Evolutionary conservation across 768 basidiomycete species (phyloP), one percentile per base, ranked within the genome.

Genomic region (Grammothele lineata): DNA sequence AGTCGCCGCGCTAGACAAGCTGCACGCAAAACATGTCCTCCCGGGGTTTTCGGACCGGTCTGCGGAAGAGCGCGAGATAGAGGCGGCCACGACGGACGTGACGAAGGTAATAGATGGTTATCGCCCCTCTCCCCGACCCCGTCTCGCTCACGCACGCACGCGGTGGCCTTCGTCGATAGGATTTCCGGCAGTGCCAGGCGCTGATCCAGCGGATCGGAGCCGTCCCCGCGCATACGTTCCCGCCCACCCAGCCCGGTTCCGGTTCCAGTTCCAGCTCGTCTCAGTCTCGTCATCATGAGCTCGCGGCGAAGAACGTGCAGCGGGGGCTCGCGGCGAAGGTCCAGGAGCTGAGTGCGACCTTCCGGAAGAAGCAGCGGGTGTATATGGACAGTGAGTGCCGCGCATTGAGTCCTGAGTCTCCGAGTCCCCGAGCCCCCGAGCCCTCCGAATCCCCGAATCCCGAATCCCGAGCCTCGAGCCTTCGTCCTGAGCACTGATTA

Each of bases 1-100:
- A 98, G 96, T 98, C 61, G 67, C 74, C n/a, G 69, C 79, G 6
- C 83, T 99, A 33, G 96, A 98, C 66, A 96, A 89, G 65, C 81
- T 99, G 4, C 95, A 99, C 57, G 90, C 95, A 55, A 96, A 90
- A 64, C 94, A 96, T 65, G 87, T 86, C 47, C 78, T 99, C 5
- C 96, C 96, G 55, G 95, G 94, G 1, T 99, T 99, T 65, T 80
- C 92, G 62, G 96, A 99, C 77, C 87, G 96, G 43, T 74, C 87
- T 2, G 83, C 83, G 4, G 95, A 99, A 69, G 95, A 98, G 69
- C 78, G 83, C 51, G 94, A 98, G 64, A 99, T 99, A 51, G 89
- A 96, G 62, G 66, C 75, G 18, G 73, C 87, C 40, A 94, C 94
- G 3, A 80, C 76, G 32, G 85, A 89, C 58, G 90, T 99, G 66